Evolutionary conservation across 106 monocot species (phyloP), one percentile per base, ranked within the genome.

Genomic region (Alisma plantagoaquatica): DNA sequence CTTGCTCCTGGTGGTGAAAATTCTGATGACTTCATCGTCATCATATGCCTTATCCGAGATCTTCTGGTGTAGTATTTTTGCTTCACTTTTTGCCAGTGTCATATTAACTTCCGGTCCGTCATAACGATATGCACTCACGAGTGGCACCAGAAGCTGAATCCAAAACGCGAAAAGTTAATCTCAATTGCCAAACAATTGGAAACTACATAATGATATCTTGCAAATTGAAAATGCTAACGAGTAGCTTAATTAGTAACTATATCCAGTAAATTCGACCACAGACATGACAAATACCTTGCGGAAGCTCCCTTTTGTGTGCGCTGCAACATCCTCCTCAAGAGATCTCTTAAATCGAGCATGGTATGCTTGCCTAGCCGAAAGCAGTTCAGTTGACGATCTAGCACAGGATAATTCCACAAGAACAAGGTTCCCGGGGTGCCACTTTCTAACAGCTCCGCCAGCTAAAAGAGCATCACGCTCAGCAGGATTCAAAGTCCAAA

Each of bases 241-340:
- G n/a, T n/a, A n/a, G n/a, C n/a, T n/a, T n/a, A n/a, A n/a, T n/a
- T n/a, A n/a, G n/a, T n/a, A n/a, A n/a, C n/a, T n/a, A n/a, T n/a
- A n/a, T n/a, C n/a, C n/a, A n/a, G n/a, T n/a, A n/a, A n/a, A n/a
- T n/a, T n/a, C n/a, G n/a, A n/a, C n/a, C n/a, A n/a, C n/a, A n/a
- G n/a, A n/a, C n/a, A n/a, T n/a, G 33, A 23, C 9, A 12, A 18
- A 29, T n/a, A 86, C 86, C 86, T 86, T 92, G 7, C 78, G 69
- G 76, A 76, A 79, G 42, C 74, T 78, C 3, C 67, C 92, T 7
- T 57, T 64, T 48, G 73, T 72, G 67, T 86, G 82, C 3, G 70
- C 64, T 3, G 86, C 85, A 16, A 92, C 82, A 22, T 86, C 92
- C 77, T 92, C 92, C 70, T 92, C 86, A 21, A 92, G 63, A 18